These are phyloP conservation scores for Melastoma candidum DNA, from an alignment of 441 rosid genomes.

Conservation along the genomic window DNA sequence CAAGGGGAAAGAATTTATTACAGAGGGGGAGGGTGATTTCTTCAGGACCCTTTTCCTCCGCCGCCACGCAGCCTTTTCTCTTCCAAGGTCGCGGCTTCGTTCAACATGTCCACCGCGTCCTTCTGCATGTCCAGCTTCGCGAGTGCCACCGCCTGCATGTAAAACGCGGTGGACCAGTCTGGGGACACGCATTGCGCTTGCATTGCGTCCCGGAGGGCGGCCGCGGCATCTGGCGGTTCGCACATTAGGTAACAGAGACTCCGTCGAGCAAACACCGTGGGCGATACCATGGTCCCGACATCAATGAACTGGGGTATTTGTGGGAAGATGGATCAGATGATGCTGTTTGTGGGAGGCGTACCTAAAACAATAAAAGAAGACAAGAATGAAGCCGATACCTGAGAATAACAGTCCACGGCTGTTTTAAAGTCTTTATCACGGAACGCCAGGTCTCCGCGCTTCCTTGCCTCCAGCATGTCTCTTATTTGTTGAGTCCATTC, in stretches of 20 bases:
- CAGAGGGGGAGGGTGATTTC: too few relatives aligned
- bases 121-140: conserved; percentile 67
- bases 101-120: conserved; percentile 69
- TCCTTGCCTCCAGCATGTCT: conserved; percentile 60
- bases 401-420: conserved; percentile 59
- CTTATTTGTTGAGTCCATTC: conserved; percentile 75
- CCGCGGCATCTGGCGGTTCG: conserved; percentile 53
- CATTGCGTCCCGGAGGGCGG: conserved; percentile 76
- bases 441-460: conserved; percentile 66
- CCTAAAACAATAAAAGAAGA: not conserved
- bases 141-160: conserved; percentile 83
- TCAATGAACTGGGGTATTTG: conserved; percentile 42
- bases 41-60: not conserved
- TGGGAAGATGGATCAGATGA: not conserved
- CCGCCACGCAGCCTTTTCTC: conserved; percentile 37
- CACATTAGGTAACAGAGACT: conserved; percentile 61
- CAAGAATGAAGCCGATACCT: conserved; percentile 27
- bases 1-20: too few relatives aligned
- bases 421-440: conserved; percentile 59
- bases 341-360: not conserved
- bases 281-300: conserved; percentile 44
- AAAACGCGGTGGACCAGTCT: conserved; percentile 78
- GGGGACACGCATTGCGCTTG: conserved; percentile 52
- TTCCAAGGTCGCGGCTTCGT: conserved; percentile 62
- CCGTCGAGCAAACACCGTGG: conserved; percentile 74